phyloP scores from a whole-genome alignment of 345 rosid species.

The Linum lewisii region DNA sequence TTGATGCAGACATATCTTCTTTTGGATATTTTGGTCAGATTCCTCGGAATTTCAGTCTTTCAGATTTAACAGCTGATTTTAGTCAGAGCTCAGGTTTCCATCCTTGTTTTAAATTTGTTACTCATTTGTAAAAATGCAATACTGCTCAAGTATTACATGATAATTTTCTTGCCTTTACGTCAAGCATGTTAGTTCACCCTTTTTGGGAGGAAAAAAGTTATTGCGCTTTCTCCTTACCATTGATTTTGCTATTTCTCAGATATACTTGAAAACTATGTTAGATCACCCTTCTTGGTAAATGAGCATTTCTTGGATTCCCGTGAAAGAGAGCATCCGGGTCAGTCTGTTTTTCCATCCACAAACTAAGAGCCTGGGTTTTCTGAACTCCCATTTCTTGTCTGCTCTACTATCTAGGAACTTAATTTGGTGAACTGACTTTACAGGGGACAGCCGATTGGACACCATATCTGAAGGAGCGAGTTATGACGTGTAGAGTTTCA shows the following conservation, averaged over 20 bases:
- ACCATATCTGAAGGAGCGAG: background rate
- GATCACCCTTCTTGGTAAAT: conserved; percentile 60
- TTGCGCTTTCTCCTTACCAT: no score
- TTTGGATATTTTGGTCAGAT: conserved; percentile 74
- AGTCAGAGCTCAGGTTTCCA: conserved; percentile 78
- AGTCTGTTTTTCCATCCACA: no score
- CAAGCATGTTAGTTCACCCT: no score
- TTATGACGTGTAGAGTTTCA: background rate
- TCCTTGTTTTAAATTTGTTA: background rate
- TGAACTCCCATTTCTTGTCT: no score
- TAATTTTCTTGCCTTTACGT: no score
- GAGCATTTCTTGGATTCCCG: conserved; percentile 19
- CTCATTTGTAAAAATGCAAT: no score
- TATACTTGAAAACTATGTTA: conserved; percentile 69
- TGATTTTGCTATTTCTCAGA: conserved; percentile 40
- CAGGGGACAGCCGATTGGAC: background rate
- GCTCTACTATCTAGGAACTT: background rate
- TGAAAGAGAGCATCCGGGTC: conserved; percentile 24
- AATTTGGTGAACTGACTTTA: background rate
- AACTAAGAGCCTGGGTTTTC: no score
- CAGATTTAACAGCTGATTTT: conserved; percentile 86
- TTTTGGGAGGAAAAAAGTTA: no score
- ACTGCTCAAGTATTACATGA: no score
- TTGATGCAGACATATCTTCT: conserved; percentile 63
- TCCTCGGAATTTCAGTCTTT: conserved; percentile 81